A percentile compares a stretch with the other conserved stretches of the same genome.
phyloP scores from a whole-genome alignment of 73 alveolate species.

The Blepharisma japonicum region DNA sequence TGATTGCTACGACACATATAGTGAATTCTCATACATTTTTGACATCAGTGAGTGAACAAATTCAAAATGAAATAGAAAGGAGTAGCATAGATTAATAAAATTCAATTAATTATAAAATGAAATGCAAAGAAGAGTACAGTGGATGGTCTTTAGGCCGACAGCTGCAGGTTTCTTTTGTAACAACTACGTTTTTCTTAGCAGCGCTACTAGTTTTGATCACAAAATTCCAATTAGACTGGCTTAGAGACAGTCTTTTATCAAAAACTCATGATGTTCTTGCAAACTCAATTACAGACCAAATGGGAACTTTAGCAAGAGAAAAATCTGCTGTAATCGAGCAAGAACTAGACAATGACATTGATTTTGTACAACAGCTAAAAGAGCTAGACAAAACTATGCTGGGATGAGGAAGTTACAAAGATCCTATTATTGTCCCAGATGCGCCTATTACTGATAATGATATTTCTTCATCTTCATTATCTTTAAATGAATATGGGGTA shows the following conservation, averaged over 20 bases:
- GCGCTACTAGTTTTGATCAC: not conserved
- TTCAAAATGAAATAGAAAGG: conserved; percentile 26
- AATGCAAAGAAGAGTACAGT: not conserved
- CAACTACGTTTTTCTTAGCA: not conserved
- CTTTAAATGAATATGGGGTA: no score
- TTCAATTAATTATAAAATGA: not conserved
- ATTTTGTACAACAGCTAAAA: not conserved
- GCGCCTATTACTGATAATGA: no score
- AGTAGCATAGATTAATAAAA: conserved; percentile 19
- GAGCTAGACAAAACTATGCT: not conserved
- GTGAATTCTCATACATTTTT: conserved; percentile 36
- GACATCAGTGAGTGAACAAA: conserved; percentile 25
- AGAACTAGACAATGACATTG: not conserved
- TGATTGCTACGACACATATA: conserved; percentile 55
- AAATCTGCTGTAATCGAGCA: not conserved
- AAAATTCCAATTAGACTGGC: conserved; percentile 5
- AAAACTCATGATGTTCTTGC: not conserved
- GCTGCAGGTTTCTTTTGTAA: not conserved
- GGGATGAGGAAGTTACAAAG: not conserved
- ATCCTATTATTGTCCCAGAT: no score
- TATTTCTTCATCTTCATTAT: no score
- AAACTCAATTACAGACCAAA: not conserved
- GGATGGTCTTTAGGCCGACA: not conserved
- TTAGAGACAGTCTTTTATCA: not conserved
- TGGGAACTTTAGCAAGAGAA: not conserved